Base-by-base conservation (phyloP, 148 eudicot species). In the Beta vulgaris region DNA sequence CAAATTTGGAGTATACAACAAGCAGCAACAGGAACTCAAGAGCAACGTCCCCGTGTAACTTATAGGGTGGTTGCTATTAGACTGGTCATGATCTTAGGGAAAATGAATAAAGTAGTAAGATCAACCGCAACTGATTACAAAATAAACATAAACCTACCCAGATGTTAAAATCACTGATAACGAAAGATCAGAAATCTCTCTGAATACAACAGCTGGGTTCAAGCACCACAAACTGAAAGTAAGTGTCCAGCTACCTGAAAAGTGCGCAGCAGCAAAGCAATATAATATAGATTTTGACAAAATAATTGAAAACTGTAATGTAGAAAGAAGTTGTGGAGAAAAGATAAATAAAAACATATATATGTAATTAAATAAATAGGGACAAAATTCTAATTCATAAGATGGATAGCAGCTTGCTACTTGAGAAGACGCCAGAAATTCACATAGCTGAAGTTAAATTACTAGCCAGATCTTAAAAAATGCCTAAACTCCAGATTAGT, bases 131-230 rank as follows among this genome's bases (percentile, higher is more conserved):
- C 32, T 79, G n/a, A 35, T 44, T 14, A 39, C 43, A 26, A 46
- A 3, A 26, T 15, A 69, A 42, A 51, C 44, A 61, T 14, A 69
- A 26, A 84, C 93, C 60, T 87, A 95, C 99, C 99, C 99, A 40
- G 99, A 95, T 73, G 99, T 90, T 68, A 95, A 71, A 78, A 95
- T 87, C 78, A 95, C 99, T 43, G 99, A 95, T 69, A 92, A 85
- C 71, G 94, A 86, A 77, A 78, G 79, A 69, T 89, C 88, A 65
- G 97, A 86, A 76, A 95, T 85, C 39, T 82, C 87, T 81, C 81
- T 90, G 77, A 95, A 95, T 73, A 92, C 91, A 71, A 95, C 91
- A 78, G 94, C 90, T 79, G 99, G 99, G 81, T 91, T 89, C 88
- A 95, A 82, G 92, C 97, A 95, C 96, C 96, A 92, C 80, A 95